Base-by-base conservation (phyloP, 2,329 filamentous ascomycete genomes). In the Calonectria fujianensis region DNA sequence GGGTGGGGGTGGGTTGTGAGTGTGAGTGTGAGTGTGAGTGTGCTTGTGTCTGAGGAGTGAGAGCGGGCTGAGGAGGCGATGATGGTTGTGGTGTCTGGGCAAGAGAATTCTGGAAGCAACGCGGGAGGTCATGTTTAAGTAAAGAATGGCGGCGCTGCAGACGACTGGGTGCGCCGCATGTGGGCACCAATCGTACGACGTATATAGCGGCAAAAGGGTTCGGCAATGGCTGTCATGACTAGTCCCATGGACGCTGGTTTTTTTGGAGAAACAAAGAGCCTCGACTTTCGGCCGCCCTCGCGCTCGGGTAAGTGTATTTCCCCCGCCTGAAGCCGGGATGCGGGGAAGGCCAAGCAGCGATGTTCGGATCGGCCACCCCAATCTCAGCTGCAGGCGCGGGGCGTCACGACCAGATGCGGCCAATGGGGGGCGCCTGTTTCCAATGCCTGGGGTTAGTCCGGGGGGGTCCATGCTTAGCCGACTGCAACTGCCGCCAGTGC, bases 251-350 rank as follows among this genome's bases (percentile, higher is more conserved):
- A 13, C 7, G 14, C 37, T 18, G 39, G 16, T 24, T 50, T 50
- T 45, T 61, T 66, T 66, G 72, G 72, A 74, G 61, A 74, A 72
- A 64, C 29, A 41, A 39, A 63, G 29, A 57, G 63, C 69, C 63
- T 39, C 8, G 16, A 16, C 18, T 31, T 37, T 41, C 48, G 31
- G 61, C 4, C 41, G 41, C 41, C 41, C 7, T 39, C 29, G n/a
- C n/a, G 57, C 57, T 61, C 73, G 74, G 74, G 74, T 75, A 75
- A 75, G 74, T 67, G 67, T 73, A 73, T 75, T 73, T 75, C 74
- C 74, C 74, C 67, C 70, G 45, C 66, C 63, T 59, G 50, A 31
- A 59, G 27, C 37, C 31, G 20, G 48, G 48, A 65, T 64, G 54
- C 52, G 51, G 72, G 48, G 59, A 52, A 24, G 45, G 48, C 48